phyloP scores from a whole-genome alignment of 1,284 basidiomycete genomes.

The Ustilago vetiveriae region DNA sequence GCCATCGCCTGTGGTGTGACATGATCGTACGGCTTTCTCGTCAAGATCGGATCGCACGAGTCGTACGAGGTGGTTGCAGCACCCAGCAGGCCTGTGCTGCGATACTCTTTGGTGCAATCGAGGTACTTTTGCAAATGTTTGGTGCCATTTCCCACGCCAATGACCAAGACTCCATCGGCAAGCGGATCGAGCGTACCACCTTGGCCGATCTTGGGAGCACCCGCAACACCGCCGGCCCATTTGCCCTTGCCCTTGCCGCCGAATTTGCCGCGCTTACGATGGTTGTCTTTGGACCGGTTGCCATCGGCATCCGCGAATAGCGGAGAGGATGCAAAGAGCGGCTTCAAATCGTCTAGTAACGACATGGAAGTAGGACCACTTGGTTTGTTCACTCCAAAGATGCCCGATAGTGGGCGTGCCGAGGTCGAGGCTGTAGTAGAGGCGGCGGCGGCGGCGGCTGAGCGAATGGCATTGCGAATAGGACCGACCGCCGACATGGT shows the following conservation, averaged over 20 bases:
- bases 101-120: slow-evolving; percentile 87
- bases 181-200: slow-evolving; percentile 96
- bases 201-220: slow-evolving; percentile 79
- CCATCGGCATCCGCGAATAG: slow-evolving; percentile 73
- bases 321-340: slow-evolving; percentile 78
- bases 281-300: slow-evolving; percentile 70
- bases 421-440: slow-evolving; percentile 26
- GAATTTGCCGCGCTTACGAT: slow-evolving; percentile 40
- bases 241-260: slow-evolving; percentile 47
- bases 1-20: slow-evolving; percentile 72
- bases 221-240: slow-evolving; percentile 41
- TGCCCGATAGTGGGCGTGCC: slow-evolving; percentile 76
- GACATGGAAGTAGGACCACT: slow-evolving; percentile 91
- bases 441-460: not conserved
- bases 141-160: slow-evolving; percentile 89
- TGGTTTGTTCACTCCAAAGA: slow-evolving; percentile 86
- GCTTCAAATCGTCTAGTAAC: slow-evolving; percentile 85
- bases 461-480: slow-evolving; percentile 22
- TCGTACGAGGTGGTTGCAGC: slow-evolving; percentile 96
- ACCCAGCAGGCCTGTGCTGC: slow-evolving; percentile 87
- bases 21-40: slow-evolving; percentile 78
- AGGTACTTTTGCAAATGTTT: slow-evolving; percentile 87
- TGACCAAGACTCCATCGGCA: slow-evolving; percentile 87
- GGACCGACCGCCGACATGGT: slow-evolving; percentile 29
- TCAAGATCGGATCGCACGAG: slow-evolving; percentile 73